A percentile compares a stretch with the other conserved stretches of the same genome.
These are phyloP conservation scores for Phyllosticta citribraziliensis DNA, from an alignment of 2,329 filamentous ascomycete genomes.

Conservation along the genomic window DNA sequence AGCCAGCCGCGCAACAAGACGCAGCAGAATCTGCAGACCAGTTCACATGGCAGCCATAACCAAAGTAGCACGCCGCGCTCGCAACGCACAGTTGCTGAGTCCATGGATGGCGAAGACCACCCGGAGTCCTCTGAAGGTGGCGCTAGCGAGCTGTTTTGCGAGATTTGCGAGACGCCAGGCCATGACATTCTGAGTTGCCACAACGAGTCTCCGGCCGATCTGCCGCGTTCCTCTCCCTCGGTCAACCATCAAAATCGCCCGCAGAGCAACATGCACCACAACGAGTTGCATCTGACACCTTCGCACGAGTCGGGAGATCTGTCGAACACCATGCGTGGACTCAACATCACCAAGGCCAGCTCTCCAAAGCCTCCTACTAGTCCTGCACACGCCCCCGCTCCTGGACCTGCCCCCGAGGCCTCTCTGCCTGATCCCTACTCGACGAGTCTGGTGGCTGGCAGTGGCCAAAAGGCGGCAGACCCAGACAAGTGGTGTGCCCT, in stretches of 20 bases:
- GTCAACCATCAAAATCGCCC: not conserved
- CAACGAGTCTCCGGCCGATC: slow-evolving; percentile 25
- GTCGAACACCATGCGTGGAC: slow-evolving; percentile 21
- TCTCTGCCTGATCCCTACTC: slow-evolving; percentile 27
- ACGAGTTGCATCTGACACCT: slow-evolving; percentile 8
- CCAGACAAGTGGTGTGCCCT: slow-evolving; percentile 91
- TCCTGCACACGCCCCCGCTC: slow-evolving; percentile 4
- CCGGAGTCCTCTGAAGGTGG: slow-evolving; percentile 56
- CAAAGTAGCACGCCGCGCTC: slow-evolving; percentile 17
- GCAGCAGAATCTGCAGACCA: not conserved
- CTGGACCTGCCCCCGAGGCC: slow-evolving; percentile 7
- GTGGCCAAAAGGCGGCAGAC: slow-evolving; percentile 41
- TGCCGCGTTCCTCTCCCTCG: slow-evolving; percentile 39
- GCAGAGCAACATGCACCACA: slow-evolving; percentile 27
- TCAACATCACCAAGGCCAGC: slow-evolving; percentile 23
- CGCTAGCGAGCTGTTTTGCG: slow-evolving; percentile 71
- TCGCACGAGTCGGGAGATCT: slow-evolving; percentile 8
- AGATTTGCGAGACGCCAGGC: slow-evolving; percentile 85
- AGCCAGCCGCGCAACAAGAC: slow-evolving; percentile 15
- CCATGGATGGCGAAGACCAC: slow-evolving; percentile 21
- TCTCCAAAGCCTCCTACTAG: slow-evolving; percentile 13
- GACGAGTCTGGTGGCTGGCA: slow-evolving; percentile 23
- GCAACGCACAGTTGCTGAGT: slow-evolving; percentile 1
- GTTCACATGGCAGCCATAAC: not conserved
- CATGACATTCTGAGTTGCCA: slow-evolving; percentile 93